Percentiles rank a stretch among this genome's conserved stretches.
Evolutionary conservation across 2,329 filamentous ascomycete genomes (phyloP).

Genomic region (Colletotrichum orbiculare): DNA sequence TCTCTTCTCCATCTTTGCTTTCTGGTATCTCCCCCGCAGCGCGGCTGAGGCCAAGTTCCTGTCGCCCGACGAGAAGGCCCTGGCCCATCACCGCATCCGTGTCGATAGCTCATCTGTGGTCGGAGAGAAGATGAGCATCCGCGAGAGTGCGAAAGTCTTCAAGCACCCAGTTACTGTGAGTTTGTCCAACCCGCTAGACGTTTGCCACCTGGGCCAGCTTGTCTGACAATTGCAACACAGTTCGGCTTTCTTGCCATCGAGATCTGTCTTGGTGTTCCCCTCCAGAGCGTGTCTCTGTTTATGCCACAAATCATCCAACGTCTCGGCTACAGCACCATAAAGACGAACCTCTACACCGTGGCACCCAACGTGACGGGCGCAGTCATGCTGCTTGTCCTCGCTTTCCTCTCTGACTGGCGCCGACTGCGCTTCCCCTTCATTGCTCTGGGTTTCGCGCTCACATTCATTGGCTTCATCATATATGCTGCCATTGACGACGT

Average conservation of each 20-base stretch:
- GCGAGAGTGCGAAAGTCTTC: constrained; percentile 64
- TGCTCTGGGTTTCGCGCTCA: constrained; percentile 77
- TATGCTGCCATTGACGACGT: constrained; percentile 76
- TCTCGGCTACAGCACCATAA: constrained; percentile 60
- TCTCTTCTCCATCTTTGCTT: constrained; percentile 71
- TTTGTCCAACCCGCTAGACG: constrained; percentile 49
- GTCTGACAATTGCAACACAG: background rate
- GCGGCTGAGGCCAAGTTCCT: constrained; percentile 75
- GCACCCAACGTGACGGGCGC: constrained; percentile 83
- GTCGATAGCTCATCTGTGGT: constrained; percentile 76
- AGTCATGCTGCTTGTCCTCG: constrained; percentile 76
- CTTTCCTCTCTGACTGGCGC: constrained; percentile 75
- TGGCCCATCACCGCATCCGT: constrained; percentile 80
- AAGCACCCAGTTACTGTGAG: constrained; percentile 58
- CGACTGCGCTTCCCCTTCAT: constrained; percentile 72
- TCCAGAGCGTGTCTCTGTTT: constrained; percentile 66
- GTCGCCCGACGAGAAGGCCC: constrained; percentile 70
- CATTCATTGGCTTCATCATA: constrained; percentile 82
- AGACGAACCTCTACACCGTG: constrained; percentile 84
- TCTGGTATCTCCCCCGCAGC: constrained; percentile 74
- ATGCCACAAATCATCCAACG: constrained; percentile 61
- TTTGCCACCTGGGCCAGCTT: fast-evolving
- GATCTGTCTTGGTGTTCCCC: constrained; percentile 68
- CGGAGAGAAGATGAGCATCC: constrained; percentile 62
- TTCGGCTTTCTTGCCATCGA: constrained; percentile 54